Conservation (phyloP, 2,329 filamentous ascomycete species). For the Byssothecium circinans region DNA sequence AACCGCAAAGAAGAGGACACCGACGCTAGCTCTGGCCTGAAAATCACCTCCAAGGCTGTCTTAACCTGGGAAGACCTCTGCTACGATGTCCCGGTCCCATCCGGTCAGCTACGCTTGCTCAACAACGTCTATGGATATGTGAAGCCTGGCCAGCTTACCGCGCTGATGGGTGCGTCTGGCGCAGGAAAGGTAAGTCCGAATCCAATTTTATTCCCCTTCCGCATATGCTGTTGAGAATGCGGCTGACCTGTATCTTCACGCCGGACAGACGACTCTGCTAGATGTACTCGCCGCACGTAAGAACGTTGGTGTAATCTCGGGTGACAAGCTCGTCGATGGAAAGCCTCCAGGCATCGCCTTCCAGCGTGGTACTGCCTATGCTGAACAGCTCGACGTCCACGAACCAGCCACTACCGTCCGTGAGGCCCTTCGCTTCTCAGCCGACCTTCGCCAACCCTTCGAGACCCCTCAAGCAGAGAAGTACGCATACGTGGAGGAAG, state of each 20-base stretch:
- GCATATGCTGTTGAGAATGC: too few relatives aligned
- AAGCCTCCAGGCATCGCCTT: constrained; percentile 60
- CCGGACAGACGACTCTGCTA: constrained; percentile 77
- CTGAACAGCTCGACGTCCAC: constrained; percentile 67
- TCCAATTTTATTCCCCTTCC: too few relatives aligned
- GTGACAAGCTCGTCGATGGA: constrained; percentile 66
- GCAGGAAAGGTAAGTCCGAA: constrained; percentile 91
- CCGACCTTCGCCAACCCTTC: constrained; percentile 63
- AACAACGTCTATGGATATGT: constrained; percentile 60
- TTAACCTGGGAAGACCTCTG: constrained; percentile 61
- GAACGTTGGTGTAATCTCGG: constrained; percentile 65
- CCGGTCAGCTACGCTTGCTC: constrained; percentile 56
- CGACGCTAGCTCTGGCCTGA: constrained; percentile 49
- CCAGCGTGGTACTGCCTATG: constrained; percentile 65
- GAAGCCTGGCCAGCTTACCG: constrained; percentile 59
- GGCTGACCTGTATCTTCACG: too few relatives aligned
- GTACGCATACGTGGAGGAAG: constrained; percentile 66
- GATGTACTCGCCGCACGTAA: constrained; percentile 71
- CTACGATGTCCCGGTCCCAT: constrained; percentile 71
- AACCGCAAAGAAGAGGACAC: constrained; percentile 47
- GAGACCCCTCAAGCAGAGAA: constrained; percentile 62
- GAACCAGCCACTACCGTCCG: constrained; percentile 64
- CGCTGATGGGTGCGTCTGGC: constrained; percentile 52
- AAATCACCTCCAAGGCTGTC: constrained; percentile 58
- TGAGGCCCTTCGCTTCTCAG: constrained; percentile 68